phyloP scores from a whole-genome alignment of 83 land plant species.

The Thuja plicata region DNA sequence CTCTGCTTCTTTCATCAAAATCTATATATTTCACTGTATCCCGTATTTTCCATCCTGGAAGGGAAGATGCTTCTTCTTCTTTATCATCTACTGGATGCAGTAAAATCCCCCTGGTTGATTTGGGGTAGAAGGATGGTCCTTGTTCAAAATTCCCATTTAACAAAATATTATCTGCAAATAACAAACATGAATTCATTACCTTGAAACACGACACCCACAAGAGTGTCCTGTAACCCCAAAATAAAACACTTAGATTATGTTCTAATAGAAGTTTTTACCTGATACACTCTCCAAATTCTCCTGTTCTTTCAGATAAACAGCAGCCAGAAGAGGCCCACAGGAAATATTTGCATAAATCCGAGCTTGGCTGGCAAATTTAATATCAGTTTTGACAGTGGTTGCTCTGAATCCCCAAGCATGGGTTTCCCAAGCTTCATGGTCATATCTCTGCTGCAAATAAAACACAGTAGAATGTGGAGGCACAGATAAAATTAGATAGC shows the following conservation, averaged over 20 bases:
- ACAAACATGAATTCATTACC: not conserved
- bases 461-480: constrained; percentile 12
- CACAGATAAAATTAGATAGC: constrained; percentile 18
- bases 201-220: not conserved
- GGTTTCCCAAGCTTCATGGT: constrained; percentile 30
- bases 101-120: constrained; percentile 30
- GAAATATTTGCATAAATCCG: constrained; percentile 17
- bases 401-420: constrained; percentile 30
- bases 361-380: constrained; percentile 22
- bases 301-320: constrained; percentile 20
- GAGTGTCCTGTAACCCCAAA: not conserved
- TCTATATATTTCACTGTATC: constrained; percentile 42
- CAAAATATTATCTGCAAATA: constrained; percentile 27
- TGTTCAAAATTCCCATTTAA: constrained; percentile 39
- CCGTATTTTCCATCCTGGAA: constrained; percentile 29
- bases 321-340: constrained; percentile 40
- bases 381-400: constrained; percentile 1
- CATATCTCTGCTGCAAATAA: constrained; percentile 20
- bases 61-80: constrained; percentile 12
- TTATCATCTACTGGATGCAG: constrained; percentile 18
- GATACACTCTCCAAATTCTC: not conserved
- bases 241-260: too few relatives aligned
- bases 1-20: constrained; percentile 28
- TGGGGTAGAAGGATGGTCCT: constrained; percentile 30
- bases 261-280: not conserved